Base-by-base conservation (phyloP, 805 yeast genomes). In the Metschnikowia picachoensis region DNA sequence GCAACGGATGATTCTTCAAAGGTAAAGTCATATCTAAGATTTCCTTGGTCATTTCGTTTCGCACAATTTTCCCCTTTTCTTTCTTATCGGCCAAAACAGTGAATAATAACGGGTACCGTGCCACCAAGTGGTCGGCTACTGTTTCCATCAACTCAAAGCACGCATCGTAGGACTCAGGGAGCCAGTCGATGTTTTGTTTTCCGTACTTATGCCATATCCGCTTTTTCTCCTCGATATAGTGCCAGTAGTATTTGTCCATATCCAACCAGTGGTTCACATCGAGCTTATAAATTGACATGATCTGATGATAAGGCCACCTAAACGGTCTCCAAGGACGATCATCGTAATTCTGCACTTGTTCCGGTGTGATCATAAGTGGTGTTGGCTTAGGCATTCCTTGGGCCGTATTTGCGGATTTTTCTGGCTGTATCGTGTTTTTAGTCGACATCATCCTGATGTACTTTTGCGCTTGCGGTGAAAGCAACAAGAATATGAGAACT, bases 301-400 rank as follows among this genome's bases (percentile, higher is more conserved):
- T 84, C 63, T 84, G 90, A 62, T 83, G 88, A 58, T 84, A 84
- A 28, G 90, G 90, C 83, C 86, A 82, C 57, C 90, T 70, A 66
- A 84, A 84, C 8, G 89, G 89, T 65, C 90, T 72, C 90, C 90
- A 84, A 11, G 90, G 89, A 60, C 90, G 71, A 56, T 82, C 90
- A 55, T 84, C 87, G 57, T 82, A 81, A 20, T 73, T 75, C 51
- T 69, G 67, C 10, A 83, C 85, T 54, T 81, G 80, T 40, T 84
- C 88, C 2, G 87, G 86, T 0, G 86, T 82, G 42, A 84, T 76
- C 65, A 68, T 69, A 28, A 83, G 64, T 0, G 88, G 86, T 0
- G 81, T 74, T 16, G 85, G 83, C 35, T 60, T 60, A 9, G 79
- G 78, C 35, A 63, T 34, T 25, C 51, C 58, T 20, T 43, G 46